phyloP scores from a whole-genome alignment of 164 flowering plant genomes.

The Vitis labrusca region DNA sequence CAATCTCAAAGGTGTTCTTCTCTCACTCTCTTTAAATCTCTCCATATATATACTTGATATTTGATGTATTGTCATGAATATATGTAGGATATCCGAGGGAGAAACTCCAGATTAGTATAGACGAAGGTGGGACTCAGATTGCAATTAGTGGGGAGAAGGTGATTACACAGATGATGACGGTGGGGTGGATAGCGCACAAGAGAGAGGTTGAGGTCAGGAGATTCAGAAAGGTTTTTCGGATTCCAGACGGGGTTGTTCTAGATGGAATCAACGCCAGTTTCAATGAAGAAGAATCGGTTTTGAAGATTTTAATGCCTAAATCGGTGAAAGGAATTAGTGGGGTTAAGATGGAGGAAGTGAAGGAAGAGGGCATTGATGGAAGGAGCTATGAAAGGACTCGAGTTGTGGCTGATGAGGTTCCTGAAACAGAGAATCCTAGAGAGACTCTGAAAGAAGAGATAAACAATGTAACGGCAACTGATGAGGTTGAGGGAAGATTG shows the following conservation, averaged over 20 bases:
- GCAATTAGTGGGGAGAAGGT: constrained; percentile 37
- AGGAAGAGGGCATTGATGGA: constrained; percentile 3
- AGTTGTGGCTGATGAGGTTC: constrained; percentile 9
- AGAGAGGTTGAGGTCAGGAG: constrained; percentile 21
- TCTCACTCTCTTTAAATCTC: background rate
- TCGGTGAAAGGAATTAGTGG: constrained; percentile 35
- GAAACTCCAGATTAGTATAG: constrained; percentile 37
- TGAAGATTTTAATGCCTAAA: constrained; percentile 48
- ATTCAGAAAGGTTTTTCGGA: constrained; percentile 37
- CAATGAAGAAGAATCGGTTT: constrained; percentile 29
- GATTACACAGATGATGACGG: constrained; percentile 10
- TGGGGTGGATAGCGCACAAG: too few species aligned
- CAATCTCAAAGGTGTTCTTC: constrained; percentile 38
- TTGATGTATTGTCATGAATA: background rate
- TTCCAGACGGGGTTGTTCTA: constrained; percentile 43
- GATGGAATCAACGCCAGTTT: constrained; percentile 41
- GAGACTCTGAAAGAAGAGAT: background rate
- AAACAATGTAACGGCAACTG: background rate
- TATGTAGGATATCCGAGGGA: constrained; percentile 37
- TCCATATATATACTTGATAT: background rate
- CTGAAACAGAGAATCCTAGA: background rate
- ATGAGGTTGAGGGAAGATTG: background rate
- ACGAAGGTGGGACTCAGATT: constrained; percentile 38
- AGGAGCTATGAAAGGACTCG: constrained; percentile 3
- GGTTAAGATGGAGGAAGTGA: constrained; percentile 27